Evolutionary conservation across 129 eudicot genomes (phyloP).

Genomic region (Erigeron canadensis): DNA sequence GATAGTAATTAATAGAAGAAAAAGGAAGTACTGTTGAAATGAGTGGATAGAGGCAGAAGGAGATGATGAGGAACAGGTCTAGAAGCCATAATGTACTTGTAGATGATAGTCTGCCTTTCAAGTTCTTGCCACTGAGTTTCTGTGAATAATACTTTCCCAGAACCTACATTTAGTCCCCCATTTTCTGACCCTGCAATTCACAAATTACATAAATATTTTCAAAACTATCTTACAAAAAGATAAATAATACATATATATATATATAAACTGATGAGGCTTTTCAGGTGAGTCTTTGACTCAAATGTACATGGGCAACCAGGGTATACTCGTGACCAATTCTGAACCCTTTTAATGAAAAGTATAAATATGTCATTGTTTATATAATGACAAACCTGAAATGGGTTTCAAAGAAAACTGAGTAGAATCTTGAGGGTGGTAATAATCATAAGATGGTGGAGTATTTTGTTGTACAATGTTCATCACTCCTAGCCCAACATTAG

Average conservation of each 20-base stretch:
- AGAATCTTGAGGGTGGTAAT: conserved; percentile 25
- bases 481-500: conserved; percentile 49
- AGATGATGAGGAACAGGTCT: conserved; percentile 64
- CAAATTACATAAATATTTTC: background rate
- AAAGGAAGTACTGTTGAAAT: conserved; percentile 49
- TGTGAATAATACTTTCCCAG: conserved; percentile 51
- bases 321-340: no score
- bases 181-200: conserved; percentile 30
- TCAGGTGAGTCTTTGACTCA: no score
- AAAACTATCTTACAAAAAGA: background rate
- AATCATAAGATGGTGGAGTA: conserved; percentile 24
- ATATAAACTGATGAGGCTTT: no score
- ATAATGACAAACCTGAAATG: conserved; percentile 22
- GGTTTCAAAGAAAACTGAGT: conserved; percentile 11
- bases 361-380: background rate
- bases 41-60: conserved; percentile 42
- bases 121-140: conserved; percentile 72
- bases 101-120: conserved; percentile 65
- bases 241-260: background rate
- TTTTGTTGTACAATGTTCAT: conserved; percentile 42
- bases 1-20: background rate
- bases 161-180: conserved; percentile 20
- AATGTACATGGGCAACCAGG: no score
- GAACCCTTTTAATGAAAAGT: background rate
- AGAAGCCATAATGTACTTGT: conserved; percentile 67